A percentile compares a stretch with the other conserved stretches of the same genome.
phyloP scores from a whole-genome alignment of 2,329 filamentous ascomycete genomes.

The Escovopsis sp. region DNA sequence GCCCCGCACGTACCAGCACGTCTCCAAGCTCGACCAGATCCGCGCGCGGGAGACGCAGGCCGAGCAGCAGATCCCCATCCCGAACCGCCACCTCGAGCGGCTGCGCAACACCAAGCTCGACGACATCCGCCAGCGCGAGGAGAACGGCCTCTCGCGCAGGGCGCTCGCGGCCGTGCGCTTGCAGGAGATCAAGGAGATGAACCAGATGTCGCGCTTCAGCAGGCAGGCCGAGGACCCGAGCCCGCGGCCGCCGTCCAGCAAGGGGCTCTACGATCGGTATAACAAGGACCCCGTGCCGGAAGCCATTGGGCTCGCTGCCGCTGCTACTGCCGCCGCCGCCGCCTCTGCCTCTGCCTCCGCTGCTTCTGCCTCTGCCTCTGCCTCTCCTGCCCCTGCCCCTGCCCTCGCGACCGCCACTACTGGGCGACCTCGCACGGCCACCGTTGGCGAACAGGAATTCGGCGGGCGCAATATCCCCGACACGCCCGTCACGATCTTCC shows the following conservation, averaged over 20 bases:
- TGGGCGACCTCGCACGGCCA: no score
- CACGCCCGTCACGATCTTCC: slow-evolving; percentile 27
- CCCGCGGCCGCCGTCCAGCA: slow-evolving; percentile 13
- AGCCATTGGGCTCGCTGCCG: slow-evolving; percentile 7
- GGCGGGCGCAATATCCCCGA: slow-evolving; percentile 21
- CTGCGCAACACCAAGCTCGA: slow-evolving; percentile 31
- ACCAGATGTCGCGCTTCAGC: slow-evolving; percentile 27
- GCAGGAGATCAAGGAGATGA: slow-evolving; percentile 36
- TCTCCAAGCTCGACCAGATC: slow-evolving; percentile 22
- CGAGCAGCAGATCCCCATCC: slow-evolving; percentile 17
- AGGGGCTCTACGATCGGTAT: background rate
- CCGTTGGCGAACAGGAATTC: slow-evolving; percentile 10
- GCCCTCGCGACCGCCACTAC: no score
- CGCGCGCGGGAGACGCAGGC: slow-evolving; percentile 17
- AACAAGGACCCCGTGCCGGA: slow-evolving; percentile 4
- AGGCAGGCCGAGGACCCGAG: slow-evolving; percentile 23
- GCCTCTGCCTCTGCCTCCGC: no score
- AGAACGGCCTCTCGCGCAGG: slow-evolving; percentile 27
- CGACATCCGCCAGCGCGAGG: slow-evolving; percentile 30
- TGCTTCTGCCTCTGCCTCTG: slow-evolving; percentile 6
- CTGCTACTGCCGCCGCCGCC: slow-evolving; percentile 8
- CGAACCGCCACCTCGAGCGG: slow-evolving; percentile 14
- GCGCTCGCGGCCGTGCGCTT: slow-evolving; percentile 33
- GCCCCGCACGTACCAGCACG: slow-evolving; percentile 9
- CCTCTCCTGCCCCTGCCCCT: background rate